Conservation (phyloP, 1,284 basidiomycete genomes). For the Porodaedalea pini region DNA sequence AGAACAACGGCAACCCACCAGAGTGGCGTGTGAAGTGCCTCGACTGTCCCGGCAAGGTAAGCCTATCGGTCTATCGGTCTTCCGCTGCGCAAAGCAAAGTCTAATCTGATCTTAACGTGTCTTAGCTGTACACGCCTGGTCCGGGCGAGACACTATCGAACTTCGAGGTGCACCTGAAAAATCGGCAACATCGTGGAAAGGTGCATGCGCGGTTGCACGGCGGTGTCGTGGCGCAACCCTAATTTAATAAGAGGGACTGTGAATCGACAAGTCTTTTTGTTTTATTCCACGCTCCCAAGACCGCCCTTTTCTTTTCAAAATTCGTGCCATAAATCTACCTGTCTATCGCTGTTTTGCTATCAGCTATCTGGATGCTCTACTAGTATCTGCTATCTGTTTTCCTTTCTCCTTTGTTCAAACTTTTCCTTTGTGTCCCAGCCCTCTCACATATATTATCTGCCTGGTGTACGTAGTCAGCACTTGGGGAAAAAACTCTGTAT, state of each 20-base stretch:
- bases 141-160: slow-evolving; percentile 87
- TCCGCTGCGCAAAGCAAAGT: not conserved
- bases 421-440: not conserved
- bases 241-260: no score
- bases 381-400: no score
- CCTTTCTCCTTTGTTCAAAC: not conserved
- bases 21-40: slow-evolving; percentile 94
- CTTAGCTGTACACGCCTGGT: slow-evolving; percentile 87
- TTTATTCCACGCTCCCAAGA: not conserved
- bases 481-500: not conserved
- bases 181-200: slow-evolving; percentile 63
- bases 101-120: not conserved
- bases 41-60: slow-evolving; percentile 92
- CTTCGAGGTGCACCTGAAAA: slow-evolving; percentile 90
- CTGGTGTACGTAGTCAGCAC: slow-evolving; percentile 3
- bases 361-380: slow-evolving; percentile 4
- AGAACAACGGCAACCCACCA: slow-evolving; percentile 44
- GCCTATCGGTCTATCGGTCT: slow-evolving; percentile 24
- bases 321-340: not conserved
- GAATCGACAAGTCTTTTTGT: no score
- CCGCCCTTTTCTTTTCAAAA: not conserved
- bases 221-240: no score
- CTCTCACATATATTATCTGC: no score
- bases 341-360: slow-evolving; percentile 1
- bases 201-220: slow-evolving; percentile 39